A percentile compares a stretch with the other conserved stretches of the same genome.
phyloP scores from a whole-genome alignment of 345 rosid genomes.

The Populus euphratica region DNA sequence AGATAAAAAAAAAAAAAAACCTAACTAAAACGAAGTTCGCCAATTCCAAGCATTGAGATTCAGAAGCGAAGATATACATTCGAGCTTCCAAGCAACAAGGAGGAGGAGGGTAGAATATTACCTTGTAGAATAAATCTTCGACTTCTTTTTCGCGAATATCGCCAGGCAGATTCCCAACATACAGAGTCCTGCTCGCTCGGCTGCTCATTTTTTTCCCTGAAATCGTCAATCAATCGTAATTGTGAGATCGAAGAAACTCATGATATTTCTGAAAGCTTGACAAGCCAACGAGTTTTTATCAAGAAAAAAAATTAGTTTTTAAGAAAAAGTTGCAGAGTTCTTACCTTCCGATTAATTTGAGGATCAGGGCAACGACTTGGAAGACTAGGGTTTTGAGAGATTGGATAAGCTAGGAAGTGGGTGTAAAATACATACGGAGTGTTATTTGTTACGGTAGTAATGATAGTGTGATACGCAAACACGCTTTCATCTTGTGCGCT shows the following conservation, averaged over 20 bases:
- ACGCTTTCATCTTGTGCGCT: not conserved
- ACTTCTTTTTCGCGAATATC: conserved; percentile 85
- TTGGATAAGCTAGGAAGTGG: not conserved
- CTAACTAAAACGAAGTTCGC: not conserved
- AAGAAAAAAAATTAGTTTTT: too few relatives aligned
- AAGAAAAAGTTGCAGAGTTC: not conserved
- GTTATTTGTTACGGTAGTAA: not conserved
- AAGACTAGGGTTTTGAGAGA: conserved; percentile 10
- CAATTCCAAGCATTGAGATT: not conserved
- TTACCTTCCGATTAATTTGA: conserved; percentile 2
- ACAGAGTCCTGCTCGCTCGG: conserved; percentile 80
- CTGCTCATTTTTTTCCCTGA: conserved; percentile 56
- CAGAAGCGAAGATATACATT: not conserved
- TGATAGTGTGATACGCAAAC: not conserved
- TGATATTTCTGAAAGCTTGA: not conserved
- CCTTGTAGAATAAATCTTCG: conserved; percentile 91
- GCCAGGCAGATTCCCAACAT: conserved; percentile 95
- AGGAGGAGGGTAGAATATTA: conserved; percentile 5
- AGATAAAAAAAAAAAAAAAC: not conserved
- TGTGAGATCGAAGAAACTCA: not conserved
- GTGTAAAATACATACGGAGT: not conserved
- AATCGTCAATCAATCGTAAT: not conserved
- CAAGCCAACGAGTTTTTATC: not conserved
- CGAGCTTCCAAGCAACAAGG: not conserved
- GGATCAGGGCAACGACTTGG: not conserved